These are phyloP conservation scores for Lyophyllum shimeji DNA, from an alignment of 768 basidiomycete species.

Conservation along the genomic window DNA sequence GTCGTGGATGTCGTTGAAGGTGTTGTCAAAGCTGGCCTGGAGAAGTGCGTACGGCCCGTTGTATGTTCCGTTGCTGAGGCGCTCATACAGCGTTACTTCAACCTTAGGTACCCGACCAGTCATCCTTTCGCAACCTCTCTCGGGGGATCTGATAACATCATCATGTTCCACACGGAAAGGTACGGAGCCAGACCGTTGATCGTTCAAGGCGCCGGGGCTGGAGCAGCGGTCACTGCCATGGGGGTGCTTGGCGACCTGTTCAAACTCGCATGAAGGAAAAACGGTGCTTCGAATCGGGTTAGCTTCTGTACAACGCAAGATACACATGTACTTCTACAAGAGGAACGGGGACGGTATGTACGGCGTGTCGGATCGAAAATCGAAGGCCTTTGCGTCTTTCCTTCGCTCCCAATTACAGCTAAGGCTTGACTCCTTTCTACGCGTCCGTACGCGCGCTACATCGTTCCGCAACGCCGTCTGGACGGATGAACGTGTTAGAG, in stretches of 20 bases:
- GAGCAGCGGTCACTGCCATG: constrained; percentile 98
- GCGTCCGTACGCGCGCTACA: background rate
- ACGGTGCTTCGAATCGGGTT: background rate
- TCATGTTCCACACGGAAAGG: constrained; percentile 94
- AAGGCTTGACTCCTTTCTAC: background rate
- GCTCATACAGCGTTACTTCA: constrained; percentile 4
- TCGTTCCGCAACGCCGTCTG: background rate
- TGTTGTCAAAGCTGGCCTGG: constrained; percentile 82
- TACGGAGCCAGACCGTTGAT: constrained; percentile 89
- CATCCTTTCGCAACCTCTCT: constrained; percentile 97
- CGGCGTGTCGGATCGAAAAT: background rate
- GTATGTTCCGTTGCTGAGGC: background rate
- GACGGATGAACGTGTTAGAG: no score
- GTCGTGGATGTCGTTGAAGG: constrained; percentile 80
- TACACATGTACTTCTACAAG: background rate
- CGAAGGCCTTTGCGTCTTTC: background rate
- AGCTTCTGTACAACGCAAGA: background rate
- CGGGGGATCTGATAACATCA: constrained; percentile 95
- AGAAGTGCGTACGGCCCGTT: constrained; percentile 59
- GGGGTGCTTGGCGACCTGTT: constrained; percentile 90
- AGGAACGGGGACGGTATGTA: background rate
- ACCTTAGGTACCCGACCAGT: constrained; percentile 72
- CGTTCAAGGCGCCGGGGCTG: constrained; percentile 94
- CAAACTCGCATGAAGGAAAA: constrained; percentile 38
- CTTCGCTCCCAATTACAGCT: background rate